Percentiles rank a stretch among this genome's conserved stretches.
Evolutionary conservation across 2,329 filamentous ascomycete genomes (phyloP).

Genomic region (Pezicula rhizophila): DNA sequence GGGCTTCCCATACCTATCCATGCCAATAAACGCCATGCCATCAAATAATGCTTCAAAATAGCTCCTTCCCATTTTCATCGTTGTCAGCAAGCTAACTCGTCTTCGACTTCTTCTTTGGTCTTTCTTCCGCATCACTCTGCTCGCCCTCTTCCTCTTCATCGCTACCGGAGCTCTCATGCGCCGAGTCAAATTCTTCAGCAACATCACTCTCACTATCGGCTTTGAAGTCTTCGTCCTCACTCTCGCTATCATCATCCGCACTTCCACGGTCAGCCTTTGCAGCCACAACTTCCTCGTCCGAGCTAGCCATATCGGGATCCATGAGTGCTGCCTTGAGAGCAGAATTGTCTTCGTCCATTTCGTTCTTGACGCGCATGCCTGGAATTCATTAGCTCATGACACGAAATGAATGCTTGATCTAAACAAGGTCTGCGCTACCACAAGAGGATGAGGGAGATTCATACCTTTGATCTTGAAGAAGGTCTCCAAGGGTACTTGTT

Average conservation of each 20-base stretch:
- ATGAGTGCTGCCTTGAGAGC: conserved; percentile 78
- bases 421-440: too few relatives aligned
- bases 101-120: conserved; percentile 43
- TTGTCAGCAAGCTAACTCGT: conserved; percentile 9
- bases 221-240: conserved; percentile 91
- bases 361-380: conserved; percentile 83
- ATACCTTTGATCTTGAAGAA: conserved; percentile 93
- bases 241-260: conserved; percentile 94
- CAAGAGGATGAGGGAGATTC: too few relatives aligned
- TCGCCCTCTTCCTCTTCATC: conserved; percentile 60
- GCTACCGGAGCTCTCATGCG: conserved; percentile 77
- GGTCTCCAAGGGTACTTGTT: conserved; percentile 90
- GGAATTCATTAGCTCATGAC: too few relatives aligned
- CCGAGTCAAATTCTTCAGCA: conserved; percentile 91
- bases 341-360: conserved; percentile 79
- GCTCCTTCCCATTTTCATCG: background rate
- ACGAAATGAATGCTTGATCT: too few relatives aligned
- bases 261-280: conserved; percentile 73
- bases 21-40: too few relatives aligned
- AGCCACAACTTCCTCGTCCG: conserved; percentile 74
- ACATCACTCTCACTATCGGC: conserved; percentile 91
- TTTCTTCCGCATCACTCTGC: conserved; percentile 52
- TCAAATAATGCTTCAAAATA: too few relatives aligned
- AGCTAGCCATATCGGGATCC: conserved; percentile 66
- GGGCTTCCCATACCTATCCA: too few relatives aligned